phyloP scores from a whole-genome alignment of 2,329 filamentous ascomycete genomes.

The Trichoderma pleuroti region DNA sequence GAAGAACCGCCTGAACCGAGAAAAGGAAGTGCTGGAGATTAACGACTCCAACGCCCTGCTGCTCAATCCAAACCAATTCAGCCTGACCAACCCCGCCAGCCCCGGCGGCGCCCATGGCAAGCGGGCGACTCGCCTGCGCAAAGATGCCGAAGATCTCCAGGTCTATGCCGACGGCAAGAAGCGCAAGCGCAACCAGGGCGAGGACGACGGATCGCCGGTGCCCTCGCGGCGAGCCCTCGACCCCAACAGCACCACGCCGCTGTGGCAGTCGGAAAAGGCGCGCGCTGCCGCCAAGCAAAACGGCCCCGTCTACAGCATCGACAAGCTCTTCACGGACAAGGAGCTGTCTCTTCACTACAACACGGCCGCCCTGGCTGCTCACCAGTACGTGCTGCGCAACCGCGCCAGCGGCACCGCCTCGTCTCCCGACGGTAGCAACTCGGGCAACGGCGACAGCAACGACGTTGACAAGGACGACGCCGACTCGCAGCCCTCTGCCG shows the following conservation, averaged over 20 bases:
- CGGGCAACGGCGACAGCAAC: slow-evolving; percentile 48
- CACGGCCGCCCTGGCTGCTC: slow-evolving; percentile 57
- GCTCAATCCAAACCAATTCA: slow-evolving; percentile 66
- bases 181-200: slow-evolving; percentile 57
- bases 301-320: slow-evolving; percentile 61
- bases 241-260: slow-evolving; percentile 54
- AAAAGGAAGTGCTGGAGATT: slow-evolving; percentile 67
- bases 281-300: slow-evolving; percentile 52
- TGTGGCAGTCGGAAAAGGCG: slow-evolving; percentile 61
- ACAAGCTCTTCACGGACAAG: slow-evolving; percentile 69
- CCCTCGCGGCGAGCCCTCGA: slow-evolving; percentile 56
- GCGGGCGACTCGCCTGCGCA: slow-evolving; percentile 58
- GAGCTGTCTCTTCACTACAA: slow-evolving; percentile 66
- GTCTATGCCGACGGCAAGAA: slow-evolving; percentile 57
- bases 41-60: slow-evolving; percentile 62
- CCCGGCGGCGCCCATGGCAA: slow-evolving; percentile 62
- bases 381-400: slow-evolving; percentile 59
- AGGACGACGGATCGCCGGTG: slow-evolving; percentile 61
- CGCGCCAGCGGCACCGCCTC: slow-evolving; percentile 48
- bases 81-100: slow-evolving; percentile 60
- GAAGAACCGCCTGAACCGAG: slow-evolving; percentile 60
- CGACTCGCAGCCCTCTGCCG: slow-evolving; percentile 48
- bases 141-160: slow-evolving; percentile 57
- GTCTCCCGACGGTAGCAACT: slow-evolving; percentile 53
- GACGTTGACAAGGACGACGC: slow-evolving; percentile 49